Evolutionary conservation across 768 basidiomycete genomes (phyloP).

Genomic region (Kondoa malvinella): DNA sequence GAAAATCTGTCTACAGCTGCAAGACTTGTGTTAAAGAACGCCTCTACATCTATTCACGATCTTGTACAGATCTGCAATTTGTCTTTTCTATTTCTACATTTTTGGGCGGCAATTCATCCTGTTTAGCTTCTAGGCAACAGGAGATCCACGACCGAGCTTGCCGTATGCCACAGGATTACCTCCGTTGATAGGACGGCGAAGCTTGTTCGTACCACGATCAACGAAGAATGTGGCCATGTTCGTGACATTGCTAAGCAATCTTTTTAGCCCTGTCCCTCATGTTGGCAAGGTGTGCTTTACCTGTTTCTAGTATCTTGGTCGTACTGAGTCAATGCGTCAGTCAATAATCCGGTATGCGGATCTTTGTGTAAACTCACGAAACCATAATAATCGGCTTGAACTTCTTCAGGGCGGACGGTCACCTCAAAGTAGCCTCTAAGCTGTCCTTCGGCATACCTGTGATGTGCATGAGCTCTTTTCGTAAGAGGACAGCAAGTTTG

Average conservation of each 20-base stretch:
- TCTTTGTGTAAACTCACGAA: constrained; percentile 35
- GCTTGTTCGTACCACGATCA: constrained; percentile 36
- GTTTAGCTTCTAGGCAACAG: no score
- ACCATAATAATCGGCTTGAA: constrained; percentile 43
- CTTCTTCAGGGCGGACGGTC: constrained; percentile 36
- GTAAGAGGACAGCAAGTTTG: neutral
- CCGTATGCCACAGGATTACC: constrained; percentile 34
- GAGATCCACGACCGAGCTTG: neutral
- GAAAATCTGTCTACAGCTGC: no score
- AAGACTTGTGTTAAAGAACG: no score
- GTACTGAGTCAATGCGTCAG: neutral
- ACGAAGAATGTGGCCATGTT: constrained; percentile 17
- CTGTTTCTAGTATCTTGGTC: constrained; percentile 26
- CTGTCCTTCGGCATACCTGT: constrained; percentile 45
- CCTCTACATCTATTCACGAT: no score
- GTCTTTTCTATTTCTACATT: no score
- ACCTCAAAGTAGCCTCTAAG: constrained; percentile 48
- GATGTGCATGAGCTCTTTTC: no score
- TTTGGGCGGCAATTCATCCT: no score
- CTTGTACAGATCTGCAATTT: no score
- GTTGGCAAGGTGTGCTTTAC: constrained; percentile 39
- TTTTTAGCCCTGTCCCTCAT: constrained; percentile 34
- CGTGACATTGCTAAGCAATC: constrained; percentile 10
- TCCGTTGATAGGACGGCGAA: constrained; percentile 40
- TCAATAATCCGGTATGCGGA: constrained; percentile 8